Conservation (phyloP, 2,329 filamentous ascomycete genomes). For the Ascochyta koolunga region DNA sequence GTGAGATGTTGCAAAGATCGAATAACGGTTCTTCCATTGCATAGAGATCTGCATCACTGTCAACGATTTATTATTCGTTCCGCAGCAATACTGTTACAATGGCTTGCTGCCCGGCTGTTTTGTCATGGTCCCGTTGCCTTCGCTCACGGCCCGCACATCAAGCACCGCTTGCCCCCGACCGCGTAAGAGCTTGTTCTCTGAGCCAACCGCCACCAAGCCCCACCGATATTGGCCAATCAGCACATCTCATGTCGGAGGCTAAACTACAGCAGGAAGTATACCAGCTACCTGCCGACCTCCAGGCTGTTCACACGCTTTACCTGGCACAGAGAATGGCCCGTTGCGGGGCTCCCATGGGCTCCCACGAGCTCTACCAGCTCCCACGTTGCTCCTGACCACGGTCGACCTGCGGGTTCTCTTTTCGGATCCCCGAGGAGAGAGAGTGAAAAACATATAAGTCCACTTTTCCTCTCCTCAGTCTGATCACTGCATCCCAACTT, state of each 20-base stretch:
- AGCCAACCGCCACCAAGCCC: conserved; percentile 8
- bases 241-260: conserved; percentile 20
- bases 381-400: conserved; percentile 20
- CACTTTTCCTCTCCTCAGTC: conserved; percentile 6
- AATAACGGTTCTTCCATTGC: neutral
- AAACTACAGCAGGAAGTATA: conserved; percentile 24
- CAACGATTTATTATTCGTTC: neutral
- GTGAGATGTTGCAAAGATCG: neutral
- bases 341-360: conserved; percentile 27
- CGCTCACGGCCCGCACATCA: conserved; percentile 21
- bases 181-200: conserved; percentile 28
- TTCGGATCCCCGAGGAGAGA: neutral
- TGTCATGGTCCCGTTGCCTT: conserved; percentile 5
- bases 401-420: conserved; percentile 9
- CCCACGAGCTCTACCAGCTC: conserved; percentile 25
- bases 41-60: neutral
- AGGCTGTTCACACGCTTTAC: conserved; percentile 4
- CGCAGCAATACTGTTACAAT: conserved; percentile 2
- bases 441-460: conserved; percentile 20
- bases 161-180: conserved; percentile 23
- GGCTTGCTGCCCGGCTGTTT: conserved; percentile 5
- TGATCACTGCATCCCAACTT: conserved; percentile 8
- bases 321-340: conserved; percentile 21
- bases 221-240: conserved; percentile 22
- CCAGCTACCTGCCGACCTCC: conserved; percentile 19